Evolutionary conservation across 345 rosid species (phyloP).

Genomic region (Mangifera indica): DNA sequence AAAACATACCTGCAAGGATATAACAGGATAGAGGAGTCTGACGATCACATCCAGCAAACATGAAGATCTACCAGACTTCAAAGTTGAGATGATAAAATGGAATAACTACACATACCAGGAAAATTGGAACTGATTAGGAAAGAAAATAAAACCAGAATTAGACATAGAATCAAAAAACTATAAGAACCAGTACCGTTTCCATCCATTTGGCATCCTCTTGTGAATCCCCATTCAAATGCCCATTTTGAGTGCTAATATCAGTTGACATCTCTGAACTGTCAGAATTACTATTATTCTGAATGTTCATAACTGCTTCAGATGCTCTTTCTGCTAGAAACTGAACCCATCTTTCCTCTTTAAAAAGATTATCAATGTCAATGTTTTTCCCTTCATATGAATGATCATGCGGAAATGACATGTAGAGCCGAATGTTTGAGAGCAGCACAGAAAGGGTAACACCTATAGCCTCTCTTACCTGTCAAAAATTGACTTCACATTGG

Average conservation of each 20-base stretch:
- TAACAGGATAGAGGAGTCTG: constrained; percentile 76
- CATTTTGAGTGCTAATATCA: constrained; percentile 45
- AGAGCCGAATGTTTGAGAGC: constrained; percentile 85
- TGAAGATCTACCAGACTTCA: constrained; percentile 96
- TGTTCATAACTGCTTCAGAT: constrained; percentile 64
- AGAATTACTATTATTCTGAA: constrained; percentile 65
- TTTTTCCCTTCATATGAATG: constrained; percentile 46
- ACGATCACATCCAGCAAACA: constrained; percentile 77
- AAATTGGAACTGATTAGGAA: constrained; percentile 12
- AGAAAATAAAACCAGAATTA: constrained; percentile 2
- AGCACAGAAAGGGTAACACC: constrained; percentile 82
- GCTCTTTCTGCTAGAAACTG: constrained; percentile 60
- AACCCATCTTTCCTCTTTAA: constrained; percentile 65
- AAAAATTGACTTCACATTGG: constrained; percentile 23
- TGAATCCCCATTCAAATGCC: constrained; percentile 49
- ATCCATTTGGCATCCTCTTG: constrained; percentile 94
- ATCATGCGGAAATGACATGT: constrained; percentile 42
- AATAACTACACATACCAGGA: constrained; percentile 53
- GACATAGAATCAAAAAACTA: constrained; percentile 1
- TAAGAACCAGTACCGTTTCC: constrained; percentile 74
- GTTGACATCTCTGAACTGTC: constrained; percentile 51
- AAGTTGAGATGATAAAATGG: constrained; percentile 77
- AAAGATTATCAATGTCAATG: constrained; percentile 35
- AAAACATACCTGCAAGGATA: constrained; percentile 77
- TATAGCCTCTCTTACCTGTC: constrained; percentile 92